Percentiles rank a stretch among this genome's conserved stretches.
Evolutionary conservation across 176 grass and related monocot genomes (phyloP).

Genomic region (Cocos nucifera): DNA sequence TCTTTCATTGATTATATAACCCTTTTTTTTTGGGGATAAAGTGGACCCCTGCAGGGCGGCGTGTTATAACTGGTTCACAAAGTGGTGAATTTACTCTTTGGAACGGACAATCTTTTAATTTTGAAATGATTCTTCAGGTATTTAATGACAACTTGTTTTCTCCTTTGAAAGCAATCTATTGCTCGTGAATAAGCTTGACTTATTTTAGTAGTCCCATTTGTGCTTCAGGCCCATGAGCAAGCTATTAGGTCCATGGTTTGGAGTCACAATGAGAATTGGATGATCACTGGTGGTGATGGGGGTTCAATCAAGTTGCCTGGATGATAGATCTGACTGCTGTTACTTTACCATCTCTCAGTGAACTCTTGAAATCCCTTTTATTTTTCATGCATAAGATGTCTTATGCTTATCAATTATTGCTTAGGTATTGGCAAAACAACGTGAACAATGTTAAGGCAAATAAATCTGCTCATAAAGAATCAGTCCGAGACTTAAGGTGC

Average conservation of each 20-base stretch:
- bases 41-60: slow-evolving; percentile 93
- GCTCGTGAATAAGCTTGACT: not conserved
- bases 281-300: slow-evolving; percentile 97
- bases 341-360: too few relatives aligned
- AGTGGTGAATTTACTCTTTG: slow-evolving; percentile 98
- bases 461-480: slow-evolving; percentile 97
- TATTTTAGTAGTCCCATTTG: not conserved
- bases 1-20: slow-evolving; percentile 17
- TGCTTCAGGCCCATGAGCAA: slow-evolving; percentile 78
- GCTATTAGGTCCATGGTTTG: slow-evolving; percentile 99
- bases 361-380: not conserved
- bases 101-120: slow-evolving; percentile 99
- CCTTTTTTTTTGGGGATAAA: slow-evolving; percentile 33
- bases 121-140: slow-evolving; percentile 99
- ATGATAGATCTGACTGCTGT: not conserved
- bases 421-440: slow-evolving; percentile 99
- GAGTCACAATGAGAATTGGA: slow-evolving; percentile 99
- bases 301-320: slow-evolving; percentile 64
- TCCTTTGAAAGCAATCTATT: not conserved
- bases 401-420: slow-evolving; percentile 8
- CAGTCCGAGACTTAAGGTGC: slow-evolving; percentile 88
- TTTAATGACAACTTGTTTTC: slow-evolving; percentile 11
- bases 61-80: slow-evolving; percentile 96
- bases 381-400: not conserved
- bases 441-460: slow-evolving; percentile 99